A percentile compares a stretch with the other conserved stretches of the same genome.
phyloP scores from a whole-genome alignment of 2,329 filamentous ascomycete species.

The Neoscytalidium dimidiatum region DNA sequence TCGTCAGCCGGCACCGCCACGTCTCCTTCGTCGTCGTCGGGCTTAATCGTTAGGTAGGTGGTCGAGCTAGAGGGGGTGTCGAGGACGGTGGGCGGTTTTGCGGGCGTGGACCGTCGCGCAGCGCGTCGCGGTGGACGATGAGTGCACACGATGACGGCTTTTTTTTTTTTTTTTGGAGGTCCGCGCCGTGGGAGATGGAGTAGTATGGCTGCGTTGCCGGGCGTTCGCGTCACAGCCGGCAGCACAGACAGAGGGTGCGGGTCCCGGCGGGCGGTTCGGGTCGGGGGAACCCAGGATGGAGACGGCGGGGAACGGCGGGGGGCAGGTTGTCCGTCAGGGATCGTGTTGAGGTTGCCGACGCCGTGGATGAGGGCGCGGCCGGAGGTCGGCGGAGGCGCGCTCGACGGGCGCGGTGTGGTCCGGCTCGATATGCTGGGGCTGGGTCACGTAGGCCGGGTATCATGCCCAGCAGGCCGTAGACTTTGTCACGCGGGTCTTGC shows the following conservation, averaged over 20 bases:
- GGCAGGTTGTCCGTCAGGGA: not conserved
- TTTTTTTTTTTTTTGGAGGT: no score
- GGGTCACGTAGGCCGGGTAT: not conserved
- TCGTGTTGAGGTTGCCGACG: not conserved
- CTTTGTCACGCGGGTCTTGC: not conserved
- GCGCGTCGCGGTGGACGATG: not conserved
- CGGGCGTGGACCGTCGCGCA: not conserved
- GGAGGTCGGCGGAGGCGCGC: not conserved
- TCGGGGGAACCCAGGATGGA: not conserved
- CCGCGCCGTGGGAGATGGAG: not conserved
- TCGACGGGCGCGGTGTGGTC: not conserved
- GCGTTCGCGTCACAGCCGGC: not conserved
- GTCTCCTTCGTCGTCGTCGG: not conserved
- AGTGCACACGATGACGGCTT: not conserved
- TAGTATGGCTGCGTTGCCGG: not conserved
- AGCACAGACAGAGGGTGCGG: not conserved
- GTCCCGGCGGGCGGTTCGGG: not conserved
- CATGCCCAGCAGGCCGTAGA: constrained; percentile 4
- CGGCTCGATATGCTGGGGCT: not conserved
- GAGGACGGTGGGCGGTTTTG: not conserved
- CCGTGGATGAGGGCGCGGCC: not conserved
- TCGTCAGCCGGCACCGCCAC: not conserved
- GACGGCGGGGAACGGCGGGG: not conserved
- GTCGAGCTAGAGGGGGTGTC: not conserved
- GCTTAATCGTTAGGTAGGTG: not conserved